Evolutionary conservation across 148 eudicot genomes (phyloP), one percentile per base, ranked within the genome.

Genomic region (Agrostemma githago): DNA sequence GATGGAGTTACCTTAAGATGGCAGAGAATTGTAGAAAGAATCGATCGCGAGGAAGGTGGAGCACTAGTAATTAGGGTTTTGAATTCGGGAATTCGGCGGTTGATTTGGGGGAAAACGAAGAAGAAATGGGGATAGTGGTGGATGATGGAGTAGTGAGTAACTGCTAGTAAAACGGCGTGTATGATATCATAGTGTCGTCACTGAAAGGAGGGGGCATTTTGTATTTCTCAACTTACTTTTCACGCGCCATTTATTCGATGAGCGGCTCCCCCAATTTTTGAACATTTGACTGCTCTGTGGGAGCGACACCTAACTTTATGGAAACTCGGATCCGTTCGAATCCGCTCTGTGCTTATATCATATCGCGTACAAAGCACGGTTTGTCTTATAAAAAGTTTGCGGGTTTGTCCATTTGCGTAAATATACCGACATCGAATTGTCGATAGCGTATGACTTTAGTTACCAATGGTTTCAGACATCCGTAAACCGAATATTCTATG

Each of bases 211-310:
- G 54, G 5, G 46, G 46, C 5, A 43, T 8, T 8, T 16, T 6
- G 10, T 38, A 11, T 34, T 10, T n/a, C 15, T 74, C 68, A 43
- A 63, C 56, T 51, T 20, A 19, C 6, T 56, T 67, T 39, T 61
- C 51, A 6, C 56, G 21, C 66, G 68, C 66, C 41, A 21, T 68
- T 68, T 58, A 12, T 40, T 8, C 42, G 14, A 48, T 48, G 53
- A 62, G 51, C 48, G 12, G 78, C 73, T 5, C 79, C 79, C 73
- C 16, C 62, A 26, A 26, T 60, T 53, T 76, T 76, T 69, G 61
- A 76, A 76, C 57, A n/a, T n/a, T n/a, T n/a, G n/a, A n/a, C n/a
- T n/a, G n/a, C n/a, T n/a, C n/a, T n/a, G n/a, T n/a, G n/a, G n/a
- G n/a, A n/a, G n/a, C n/a, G n/a, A n/a, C n/a, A n/a, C n/a, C n/a